Percentiles rank a stretch among this genome's conserved stretches.
Conservation (phyloP, 257 asterid genomes). For the Fraxinus quadrangulata region DNA sequence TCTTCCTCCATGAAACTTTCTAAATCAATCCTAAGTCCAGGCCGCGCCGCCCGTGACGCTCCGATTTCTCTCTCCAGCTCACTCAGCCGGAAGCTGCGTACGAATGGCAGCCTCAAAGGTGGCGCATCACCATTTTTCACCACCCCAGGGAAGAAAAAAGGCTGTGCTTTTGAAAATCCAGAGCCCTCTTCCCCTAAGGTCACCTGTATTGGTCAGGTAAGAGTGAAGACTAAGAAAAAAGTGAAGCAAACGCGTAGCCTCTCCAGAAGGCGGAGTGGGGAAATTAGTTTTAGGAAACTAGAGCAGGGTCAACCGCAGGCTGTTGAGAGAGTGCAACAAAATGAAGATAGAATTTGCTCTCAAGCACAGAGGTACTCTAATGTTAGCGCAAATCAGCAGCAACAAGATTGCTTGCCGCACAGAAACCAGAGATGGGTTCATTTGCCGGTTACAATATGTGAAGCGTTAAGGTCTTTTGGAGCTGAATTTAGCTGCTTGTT, state of each 20-base stretch:
- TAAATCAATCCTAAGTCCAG: constrained; percentile 54
- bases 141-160: constrained; percentile 55
- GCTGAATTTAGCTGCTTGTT: constrained; percentile 82
- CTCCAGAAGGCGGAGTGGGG: constrained; percentile 64
- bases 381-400: constrained; percentile 30
- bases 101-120: constrained; percentile 73
- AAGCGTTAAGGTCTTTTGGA: constrained; percentile 67
- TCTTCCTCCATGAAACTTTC: constrained; percentile 59
- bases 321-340: constrained; percentile 4
- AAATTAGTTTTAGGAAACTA: constrained; percentile 60
- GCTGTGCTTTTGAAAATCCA: constrained; percentile 73
- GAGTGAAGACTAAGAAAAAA: constrained; percentile 86
- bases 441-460: constrained; percentile 83
- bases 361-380: constrained; percentile 29
- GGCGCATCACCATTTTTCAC: constrained; percentile 81
- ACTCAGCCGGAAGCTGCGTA: constrained; percentile 73
- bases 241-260: constrained; percentile 63
- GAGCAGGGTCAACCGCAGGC: constrained; percentile 29
- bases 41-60: constrained; percentile 32
- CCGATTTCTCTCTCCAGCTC: constrained; percentile 65
- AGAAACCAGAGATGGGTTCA: constrained; percentile 93
- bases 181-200: constrained; percentile 98
- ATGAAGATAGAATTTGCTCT: constrained; percentile 24
- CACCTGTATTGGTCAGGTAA: constrained; percentile 91
- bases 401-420: constrained; percentile 56